Base-by-base conservation (phyloP, 2,329 filamentous ascomycete genomes). In the Coniochaeta sp. region DNA sequence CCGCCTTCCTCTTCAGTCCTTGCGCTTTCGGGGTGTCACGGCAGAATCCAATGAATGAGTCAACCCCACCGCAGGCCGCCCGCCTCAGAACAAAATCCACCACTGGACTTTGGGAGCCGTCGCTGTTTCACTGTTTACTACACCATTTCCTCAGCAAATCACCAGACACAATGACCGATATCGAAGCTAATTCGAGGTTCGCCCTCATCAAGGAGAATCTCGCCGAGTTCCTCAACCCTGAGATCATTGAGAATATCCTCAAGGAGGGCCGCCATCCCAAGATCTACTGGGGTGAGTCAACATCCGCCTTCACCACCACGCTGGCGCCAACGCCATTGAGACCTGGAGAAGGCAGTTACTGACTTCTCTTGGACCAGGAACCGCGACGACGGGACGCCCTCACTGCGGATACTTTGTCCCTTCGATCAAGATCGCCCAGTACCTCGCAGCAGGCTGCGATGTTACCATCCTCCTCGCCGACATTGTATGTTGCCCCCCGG, bases 331-430 rank as follows among this genome's bases (percentile, higher is more conserved):
- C n/a, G n/a, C 38, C 50, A 27, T 32, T 22, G 24, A 20, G n/a
- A 13, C 33, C 12, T 27, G 13, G 14, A 31, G 10, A 9, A 16
- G 7, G 30, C 16, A 26, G 38, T 14, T 13, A 48, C 38, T 52
- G 27, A 55, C 49, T 16, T 16, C 6, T 46, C 53, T 51, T 18
- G 53, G 22, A 47, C 53, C 50, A 81, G 81, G 87, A 38, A 92
- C 87, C 33, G 88, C 89, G 16, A 90, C 89, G 14, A 95, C 90
- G 0, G 57, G 90, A n/a, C 79, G 85, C 54, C 91, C 91, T 51
- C 91, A 96, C 69, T 88, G 83, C 66, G 91, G 89, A 60, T 96
- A 96, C 77, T 89, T 95, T 56, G 87, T 94, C 9, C 86, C 91
- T 6, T 86, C 87, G 60, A 82, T 95, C 65, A 96, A 96, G 71